A percentile compares a stretch with the other conserved stretches of the same genome.
phyloP scores from a whole-genome alignment of 768 basidiomycete species.

The Butyriboletus loyo region DNA sequence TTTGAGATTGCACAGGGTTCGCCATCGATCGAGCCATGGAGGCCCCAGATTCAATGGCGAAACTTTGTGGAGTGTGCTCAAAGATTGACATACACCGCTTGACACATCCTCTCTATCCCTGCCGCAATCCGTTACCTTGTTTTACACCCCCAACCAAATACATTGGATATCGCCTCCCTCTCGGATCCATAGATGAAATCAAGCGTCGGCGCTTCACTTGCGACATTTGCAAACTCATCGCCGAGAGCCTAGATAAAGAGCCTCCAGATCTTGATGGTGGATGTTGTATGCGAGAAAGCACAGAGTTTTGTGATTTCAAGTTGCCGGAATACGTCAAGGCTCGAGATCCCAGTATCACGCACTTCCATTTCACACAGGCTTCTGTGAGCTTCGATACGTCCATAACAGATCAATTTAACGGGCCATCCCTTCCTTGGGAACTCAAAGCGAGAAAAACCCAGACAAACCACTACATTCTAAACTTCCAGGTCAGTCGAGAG shows the following conservation, averaged over 20 bases:
- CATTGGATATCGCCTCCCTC: background rate
- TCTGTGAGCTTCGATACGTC: background rate
- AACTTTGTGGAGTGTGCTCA: constrained; percentile 5
- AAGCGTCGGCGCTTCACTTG: constrained; percentile 7
- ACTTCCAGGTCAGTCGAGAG: constrained; percentile 3
- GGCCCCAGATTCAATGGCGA: background rate
- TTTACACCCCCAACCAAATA: constrained; percentile 1
- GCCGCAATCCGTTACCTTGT: background rate
- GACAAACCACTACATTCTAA: background rate
- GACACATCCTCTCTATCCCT: constrained; percentile 1
- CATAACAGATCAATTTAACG: background rate
- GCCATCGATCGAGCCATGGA: constrained; percentile 1
- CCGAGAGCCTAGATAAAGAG: constrained; percentile 9
- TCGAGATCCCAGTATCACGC: constrained; percentile 3
- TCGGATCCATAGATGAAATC: constrained; percentile 15
- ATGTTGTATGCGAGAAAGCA: background rate
- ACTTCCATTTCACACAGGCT: constrained; percentile 14
- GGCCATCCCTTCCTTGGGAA: constrained; percentile 11
- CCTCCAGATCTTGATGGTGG: constrained; percentile 3
- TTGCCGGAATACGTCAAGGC: background rate
- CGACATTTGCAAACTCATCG: constrained; percentile 9
- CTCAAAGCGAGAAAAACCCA: background rate
- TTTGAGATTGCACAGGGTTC: background rate
- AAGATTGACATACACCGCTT: background rate
- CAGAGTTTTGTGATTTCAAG: constrained; percentile 2